Conservation (phyloP, 768 basidiomycete genomes). For the Pleurotus pulmonarius region DNA sequence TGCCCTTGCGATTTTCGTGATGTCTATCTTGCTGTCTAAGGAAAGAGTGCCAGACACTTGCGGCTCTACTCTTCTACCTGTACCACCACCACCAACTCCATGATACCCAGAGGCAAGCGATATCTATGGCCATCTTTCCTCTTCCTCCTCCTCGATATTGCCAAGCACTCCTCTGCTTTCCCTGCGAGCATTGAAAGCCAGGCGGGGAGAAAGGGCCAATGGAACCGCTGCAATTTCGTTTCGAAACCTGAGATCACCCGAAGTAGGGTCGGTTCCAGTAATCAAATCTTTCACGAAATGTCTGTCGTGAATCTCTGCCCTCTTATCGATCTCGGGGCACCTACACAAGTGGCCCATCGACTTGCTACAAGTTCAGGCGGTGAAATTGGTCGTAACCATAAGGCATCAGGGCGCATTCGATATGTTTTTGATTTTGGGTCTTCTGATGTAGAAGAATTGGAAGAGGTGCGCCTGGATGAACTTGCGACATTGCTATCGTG, state of each 20-base stretch:
- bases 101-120: constrained; percentile 6
- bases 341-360: constrained; percentile 2
- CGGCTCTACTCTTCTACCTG: not conserved
- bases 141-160: not conserved
- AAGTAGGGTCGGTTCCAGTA: not conserved
- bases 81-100: constrained; percentile 5
- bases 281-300: not conserved
- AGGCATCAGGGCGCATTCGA: not conserved
- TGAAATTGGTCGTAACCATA: not conserved
- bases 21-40: too few relatives aligned
- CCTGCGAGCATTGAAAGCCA: not conserved
- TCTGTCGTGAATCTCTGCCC: not conserved
- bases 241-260: not conserved
- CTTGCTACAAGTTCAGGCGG: not conserved
- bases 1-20: not conserved
- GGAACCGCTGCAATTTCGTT: not conserved
- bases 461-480: not conserved
- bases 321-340: constrained; percentile 1
- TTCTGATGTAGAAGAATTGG: not conserved
- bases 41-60: too few relatives aligned
- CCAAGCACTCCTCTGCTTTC: not conserved
- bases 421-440: constrained; percentile 5
- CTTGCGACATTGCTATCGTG: not conserved
- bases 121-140: constrained; percentile 4
- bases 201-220: not conserved